Percentiles rank a stretch among this genome's conserved stretches.
These are phyloP conservation scores for Onygena corvina DNA, from an alignment of 2,329 filamentous ascomycete genomes.

Conservation along the genomic window DNA sequence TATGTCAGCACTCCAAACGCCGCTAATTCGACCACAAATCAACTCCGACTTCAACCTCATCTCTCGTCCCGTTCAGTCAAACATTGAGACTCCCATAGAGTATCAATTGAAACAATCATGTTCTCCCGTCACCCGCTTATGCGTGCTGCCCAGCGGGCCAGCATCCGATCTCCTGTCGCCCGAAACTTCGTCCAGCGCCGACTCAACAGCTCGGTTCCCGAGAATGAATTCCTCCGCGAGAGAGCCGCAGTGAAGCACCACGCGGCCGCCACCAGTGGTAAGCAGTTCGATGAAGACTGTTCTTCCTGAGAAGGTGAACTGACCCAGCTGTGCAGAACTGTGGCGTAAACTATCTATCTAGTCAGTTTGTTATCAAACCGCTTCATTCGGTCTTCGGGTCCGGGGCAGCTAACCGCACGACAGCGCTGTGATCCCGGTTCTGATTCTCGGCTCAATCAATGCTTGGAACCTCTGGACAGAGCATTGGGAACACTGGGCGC, in stretches of 20 bases:
- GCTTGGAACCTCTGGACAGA: conserved; percentile 85
- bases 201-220: conserved; percentile 54
- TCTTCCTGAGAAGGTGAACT: background rate
- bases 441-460: conserved; percentile 63
- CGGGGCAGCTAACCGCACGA: conserved; percentile 9
- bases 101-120: conserved; percentile 36
- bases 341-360: conserved; percentile 95
- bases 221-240: conserved; percentile 92
- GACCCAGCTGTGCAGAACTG: conserved; percentile 49
- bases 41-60: background rate
- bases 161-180: conserved; percentile 27
- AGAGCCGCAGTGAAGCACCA: conserved; percentile 82
- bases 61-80: background rate
- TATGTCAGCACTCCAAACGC: background rate
- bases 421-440: conserved; percentile 62
- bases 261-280: conserved; percentile 71
- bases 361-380: conserved; percentile 40
- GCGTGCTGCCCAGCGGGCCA: conserved; percentile 49
- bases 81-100: background rate
- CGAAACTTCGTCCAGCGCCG: conserved; percentile 56
- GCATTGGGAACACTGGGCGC: conserved; percentile 92
- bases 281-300: conserved; percentile 30
- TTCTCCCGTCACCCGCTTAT: conserved; percentile 50
- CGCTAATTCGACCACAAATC: conserved; percentile 5
- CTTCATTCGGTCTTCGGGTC: background rate